These are phyloP conservation scores for Penicillium ochrochloron DNA, from an alignment of 495 filamentous ascomycete species.

Conservation along the genomic window DNA sequence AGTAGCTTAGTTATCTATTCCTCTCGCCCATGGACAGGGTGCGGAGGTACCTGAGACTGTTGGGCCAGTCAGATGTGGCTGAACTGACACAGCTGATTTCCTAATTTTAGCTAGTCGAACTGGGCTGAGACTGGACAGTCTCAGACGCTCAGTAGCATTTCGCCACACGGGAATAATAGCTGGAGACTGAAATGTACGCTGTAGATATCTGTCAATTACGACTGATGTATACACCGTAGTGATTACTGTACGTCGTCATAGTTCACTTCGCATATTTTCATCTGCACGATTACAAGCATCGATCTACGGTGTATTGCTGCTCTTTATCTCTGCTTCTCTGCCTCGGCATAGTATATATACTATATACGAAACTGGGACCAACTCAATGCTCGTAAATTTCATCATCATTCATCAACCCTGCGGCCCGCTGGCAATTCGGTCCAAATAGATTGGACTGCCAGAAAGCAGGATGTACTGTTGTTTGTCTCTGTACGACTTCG, in stretches of 20 bases:
- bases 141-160: neutral
- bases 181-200: constrained; percentile 1
- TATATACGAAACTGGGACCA: constrained; percentile 3
- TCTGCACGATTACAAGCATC: neutral
- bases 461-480: neutral
- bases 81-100: neutral
- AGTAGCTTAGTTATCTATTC: neutral
- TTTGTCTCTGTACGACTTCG: neutral
- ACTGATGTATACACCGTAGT: neutral
- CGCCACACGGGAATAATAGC: neutral
- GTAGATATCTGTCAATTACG: neutral
- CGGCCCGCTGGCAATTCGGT: neutral
- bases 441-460: neutral
- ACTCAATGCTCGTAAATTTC: constrained; percentile 23
- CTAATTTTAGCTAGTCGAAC: constrained; percentile 6
- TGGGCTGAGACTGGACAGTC: neutral
- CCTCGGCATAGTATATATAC: constrained; percentile 23
- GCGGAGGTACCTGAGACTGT: neutral
- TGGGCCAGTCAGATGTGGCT: neutral
- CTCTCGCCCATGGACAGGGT: neutral
- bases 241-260: neutral
- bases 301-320: neutral
- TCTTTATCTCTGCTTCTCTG: neutral
- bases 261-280: neutral
- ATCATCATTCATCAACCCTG: constrained; percentile 28